phyloP scores from a whole-genome alignment of 768 basidiomycete species.

The Russula vinacea region DNA sequence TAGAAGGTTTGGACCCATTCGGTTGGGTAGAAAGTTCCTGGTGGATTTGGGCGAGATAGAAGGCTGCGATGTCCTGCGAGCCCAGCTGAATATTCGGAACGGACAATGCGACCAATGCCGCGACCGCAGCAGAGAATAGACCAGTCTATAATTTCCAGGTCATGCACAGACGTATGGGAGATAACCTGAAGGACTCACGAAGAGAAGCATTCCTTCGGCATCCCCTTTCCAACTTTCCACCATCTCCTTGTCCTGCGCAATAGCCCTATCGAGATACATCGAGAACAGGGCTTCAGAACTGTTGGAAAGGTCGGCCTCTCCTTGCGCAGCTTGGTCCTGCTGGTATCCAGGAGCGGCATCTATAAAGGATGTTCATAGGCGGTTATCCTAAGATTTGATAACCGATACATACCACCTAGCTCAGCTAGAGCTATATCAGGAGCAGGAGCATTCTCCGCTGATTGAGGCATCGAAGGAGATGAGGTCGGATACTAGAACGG shows the following conservation, averaged over 20 bases:
- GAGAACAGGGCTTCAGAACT: constrained; percentile 18
- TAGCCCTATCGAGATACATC: constrained; percentile 21
- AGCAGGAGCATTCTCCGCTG: not conserved
- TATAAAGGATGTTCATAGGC: not conserved
- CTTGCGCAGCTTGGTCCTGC: not conserved
- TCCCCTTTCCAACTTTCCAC: constrained; percentile 26
- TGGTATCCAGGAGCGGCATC: not conserved
- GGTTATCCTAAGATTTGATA: too few relatives aligned
- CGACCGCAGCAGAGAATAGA: constrained; percentile 27
- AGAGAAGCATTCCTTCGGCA: constrained; percentile 25
- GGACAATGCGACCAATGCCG: constrained; percentile 20
- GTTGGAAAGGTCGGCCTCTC: not conserved
- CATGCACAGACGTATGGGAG: not conserved
- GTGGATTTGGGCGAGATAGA: constrained; percentile 18
- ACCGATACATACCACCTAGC: not conserved
- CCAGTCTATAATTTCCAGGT: constrained; percentile 12
- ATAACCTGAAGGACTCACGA: constrained; percentile 2
- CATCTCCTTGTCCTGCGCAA: constrained; percentile 17
- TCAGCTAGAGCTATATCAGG: not conserved
- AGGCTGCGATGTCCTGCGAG: constrained; percentile 1
- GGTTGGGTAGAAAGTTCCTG: not conserved
- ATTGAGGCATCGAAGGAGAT: not conserved
- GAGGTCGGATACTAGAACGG: not conserved
- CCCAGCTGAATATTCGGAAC: constrained; percentile 11
- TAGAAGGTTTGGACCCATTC: not conserved